Evolutionary conservation across 768 basidiomycete genomes (phyloP), one percentile per base, ranked within the genome.

Genomic region (Coprinopsis strossmayeri): DNA sequence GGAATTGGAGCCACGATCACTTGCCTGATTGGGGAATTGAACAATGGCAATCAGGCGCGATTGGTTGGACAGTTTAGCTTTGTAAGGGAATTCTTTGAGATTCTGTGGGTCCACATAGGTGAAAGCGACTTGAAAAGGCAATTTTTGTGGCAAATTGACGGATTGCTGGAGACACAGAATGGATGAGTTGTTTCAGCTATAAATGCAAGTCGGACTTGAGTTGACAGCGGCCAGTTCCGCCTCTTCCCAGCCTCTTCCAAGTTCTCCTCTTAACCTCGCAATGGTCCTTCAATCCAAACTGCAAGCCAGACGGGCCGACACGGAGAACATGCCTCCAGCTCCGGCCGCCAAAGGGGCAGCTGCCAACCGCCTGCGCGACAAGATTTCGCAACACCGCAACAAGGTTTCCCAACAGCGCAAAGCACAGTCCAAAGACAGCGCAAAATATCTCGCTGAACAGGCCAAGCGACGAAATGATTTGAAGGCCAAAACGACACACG

Each of bases 251-350:
- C 30, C 30, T 32, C 30, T 7, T 15, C 30, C 30, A 32, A 32
- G 7, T 7, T 32, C 30, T 32, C 15, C 30, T 32, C n/a, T n/a
- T n/a, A n/a, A 32, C 30, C 7, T 32, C 30, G 30, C 30, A 32
- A 32, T 32, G 30, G 30, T 32, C 15, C 30, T 32, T 7, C 7
- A 15, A 32, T 15, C 30, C 15, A 15, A 15, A 32, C 7, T 7
- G 9, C 7, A 32, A 7, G 30, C 30, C 15, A 32, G 43, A 32
- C 43, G 43, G 17, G 28, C 43, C 25, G 27, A 45, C 28, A n/a
- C 43, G 9, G 43, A 45, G 28, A 45, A 45, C 18, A 27, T 45
- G 25, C 43, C 43, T 32, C 43, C 43, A 28, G 43, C 43, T 10
- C 25, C 25, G 21, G 12, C 43, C 28, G 25, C 18, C 5, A 45